Evolutionary conservation across 1,284 basidiomycete species (phyloP).

Genomic region (Malassezia equina): DNA sequence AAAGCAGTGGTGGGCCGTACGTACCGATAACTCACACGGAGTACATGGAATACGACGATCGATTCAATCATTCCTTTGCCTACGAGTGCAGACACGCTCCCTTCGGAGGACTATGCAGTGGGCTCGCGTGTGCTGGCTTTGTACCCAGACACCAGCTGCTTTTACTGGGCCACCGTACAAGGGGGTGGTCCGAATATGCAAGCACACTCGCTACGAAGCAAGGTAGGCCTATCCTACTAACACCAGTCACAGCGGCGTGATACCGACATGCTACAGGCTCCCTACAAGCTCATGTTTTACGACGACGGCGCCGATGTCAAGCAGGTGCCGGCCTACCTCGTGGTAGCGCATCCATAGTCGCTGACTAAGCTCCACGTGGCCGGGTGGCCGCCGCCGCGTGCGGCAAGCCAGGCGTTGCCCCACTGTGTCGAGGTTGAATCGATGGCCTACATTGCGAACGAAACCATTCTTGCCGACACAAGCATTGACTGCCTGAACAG

Average conservation of each 20-base stretch:
- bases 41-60: slow-evolving; percentile 28
- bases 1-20: slow-evolving; percentile 12
- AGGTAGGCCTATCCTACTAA: slow-evolving; percentile 14
- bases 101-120: slow-evolving; percentile 29
- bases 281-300: slow-evolving; percentile 44
- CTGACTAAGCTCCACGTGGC: slow-evolving; percentile 12
- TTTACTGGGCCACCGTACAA: slow-evolving; percentile 42
- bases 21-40: slow-evolving; percentile 8
- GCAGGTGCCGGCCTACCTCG: slow-evolving; percentile 40
- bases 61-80: slow-evolving; percentile 43
- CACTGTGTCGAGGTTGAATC: background rate
- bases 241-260: slow-evolving; percentile 25
- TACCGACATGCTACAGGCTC: slow-evolving; percentile 31
- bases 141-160: slow-evolving; percentile 47
- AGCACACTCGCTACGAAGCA: slow-evolving; percentile 17
- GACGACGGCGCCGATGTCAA: slow-evolving; percentile 42
- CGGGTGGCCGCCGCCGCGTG: background rate
- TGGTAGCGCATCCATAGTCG: slow-evolving; percentile 33
- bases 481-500: background rate
- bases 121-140: slow-evolving; percentile 42
- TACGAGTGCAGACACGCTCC: slow-evolving; percentile 31
- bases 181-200: slow-evolving; percentile 38
- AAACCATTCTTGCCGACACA: background rate
- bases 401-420: background rate
- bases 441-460: background rate